Evolutionary conservation across 1,139 yeast genomes (phyloP).

Genomic region (Nakaseomyces kungkrabaensis): DNA sequence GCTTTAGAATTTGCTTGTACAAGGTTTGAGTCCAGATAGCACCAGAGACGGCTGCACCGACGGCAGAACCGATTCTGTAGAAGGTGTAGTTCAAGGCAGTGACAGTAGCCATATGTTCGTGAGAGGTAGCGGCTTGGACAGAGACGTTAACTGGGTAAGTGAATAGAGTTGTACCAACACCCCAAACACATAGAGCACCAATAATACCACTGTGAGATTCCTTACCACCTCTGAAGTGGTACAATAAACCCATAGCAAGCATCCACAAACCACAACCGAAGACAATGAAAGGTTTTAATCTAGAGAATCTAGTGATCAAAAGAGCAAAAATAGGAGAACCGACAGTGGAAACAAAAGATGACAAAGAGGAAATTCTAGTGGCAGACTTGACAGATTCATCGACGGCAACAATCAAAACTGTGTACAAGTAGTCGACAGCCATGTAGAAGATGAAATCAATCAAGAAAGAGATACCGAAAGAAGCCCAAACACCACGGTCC

Average conservation of each 20-base stretch:
- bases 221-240: slow-evolving; percentile 39
- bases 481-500: slow-evolving; percentile 57
- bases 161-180: slow-evolving; percentile 66
- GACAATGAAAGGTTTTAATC: slow-evolving; percentile 49
- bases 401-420: slow-evolving; percentile 52
- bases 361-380: slow-evolving; percentile 50
- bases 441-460: slow-evolving; percentile 52
- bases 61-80: slow-evolving; percentile 48
- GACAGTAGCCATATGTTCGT: slow-evolving; percentile 48
- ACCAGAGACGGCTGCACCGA: slow-evolving; percentile 36
- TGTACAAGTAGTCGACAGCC: slow-evolving; percentile 59
- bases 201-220: slow-evolving; percentile 45
- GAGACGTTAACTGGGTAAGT: slow-evolving; percentile 58
- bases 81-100: slow-evolving; percentile 44
- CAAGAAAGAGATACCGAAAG: slow-evolving; percentile 42
- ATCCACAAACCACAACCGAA: slow-evolving; percentile 48
- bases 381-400: slow-evolving; percentile 49
- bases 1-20: slow-evolving; percentile 29
- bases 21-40: slow-evolving; percentile 49
- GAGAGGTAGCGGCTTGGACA: slow-evolving; percentile 46
- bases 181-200: slow-evolving; percentile 53
- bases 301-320: slow-evolving; percentile 39
- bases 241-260: slow-evolving; percentile 46
- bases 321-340: slow-evolving; percentile 50
- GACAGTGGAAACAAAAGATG: slow-evolving; percentile 56